Conservation (phyloP, 441 rosid species). For the Gossypium gossypioides region DNA sequence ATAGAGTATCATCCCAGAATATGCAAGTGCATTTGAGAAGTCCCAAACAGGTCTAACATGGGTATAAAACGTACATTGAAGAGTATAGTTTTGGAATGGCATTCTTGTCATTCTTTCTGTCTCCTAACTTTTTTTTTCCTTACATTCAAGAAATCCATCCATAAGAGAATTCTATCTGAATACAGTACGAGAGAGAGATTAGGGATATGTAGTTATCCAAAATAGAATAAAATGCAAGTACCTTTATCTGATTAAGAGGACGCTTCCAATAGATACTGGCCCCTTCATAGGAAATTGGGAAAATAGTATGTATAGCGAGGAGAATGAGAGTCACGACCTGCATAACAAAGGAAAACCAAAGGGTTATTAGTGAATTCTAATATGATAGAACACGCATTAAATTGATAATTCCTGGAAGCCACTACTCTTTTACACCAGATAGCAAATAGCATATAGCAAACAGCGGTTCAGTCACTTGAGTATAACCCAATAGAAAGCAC, state of each 20-base stretch:
- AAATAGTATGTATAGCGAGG: constrained; percentile 52
- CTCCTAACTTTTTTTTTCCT: neutral
- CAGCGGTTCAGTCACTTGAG: neutral
- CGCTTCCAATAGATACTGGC: constrained; percentile 51
- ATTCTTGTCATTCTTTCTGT: neutral
- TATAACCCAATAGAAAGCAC: neutral
- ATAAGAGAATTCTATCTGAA: constrained; percentile 3
- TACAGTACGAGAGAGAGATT: neutral
- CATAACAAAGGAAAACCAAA: constrained; percentile 21
- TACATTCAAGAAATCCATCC: constrained; percentile 2
- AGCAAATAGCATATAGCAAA: neutral
- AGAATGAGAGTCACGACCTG: constrained; percentile 62
- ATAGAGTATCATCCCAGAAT: neutral
- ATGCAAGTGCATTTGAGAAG: neutral
- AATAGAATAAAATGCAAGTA: constrained; percentile 18
- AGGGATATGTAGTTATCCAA: constrained; percentile 2
- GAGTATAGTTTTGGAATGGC: neutral
- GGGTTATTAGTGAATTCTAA: neutral
- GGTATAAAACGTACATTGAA: neutral
- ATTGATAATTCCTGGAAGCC: neutral
- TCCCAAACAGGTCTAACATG: neutral
- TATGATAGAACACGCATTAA: neutral
- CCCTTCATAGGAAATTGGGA: constrained; percentile 78
- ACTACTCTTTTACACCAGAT: neutral
- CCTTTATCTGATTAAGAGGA: constrained; percentile 59